These are phyloP conservation scores for Candida palmyrensis DNA, from an alignment of 805 yeast genomes.

Conservation along the genomic window DNA sequence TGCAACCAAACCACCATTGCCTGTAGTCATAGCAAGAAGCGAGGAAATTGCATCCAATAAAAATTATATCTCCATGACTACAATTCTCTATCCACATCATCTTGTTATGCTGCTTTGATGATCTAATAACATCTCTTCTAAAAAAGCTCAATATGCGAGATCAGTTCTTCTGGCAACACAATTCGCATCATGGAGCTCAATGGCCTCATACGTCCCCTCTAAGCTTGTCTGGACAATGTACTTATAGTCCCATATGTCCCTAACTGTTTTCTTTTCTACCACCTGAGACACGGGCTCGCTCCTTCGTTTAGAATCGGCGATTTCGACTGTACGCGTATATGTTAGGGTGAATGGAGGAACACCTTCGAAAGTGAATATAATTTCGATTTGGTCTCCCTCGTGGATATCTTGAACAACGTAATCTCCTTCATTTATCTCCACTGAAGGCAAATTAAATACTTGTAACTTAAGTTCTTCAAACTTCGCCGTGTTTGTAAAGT, in stretches of 20 bases:
- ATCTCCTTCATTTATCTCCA: constrained; percentile 79
- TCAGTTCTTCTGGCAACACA: constrained; percentile 40
- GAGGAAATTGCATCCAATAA: too few species aligned
- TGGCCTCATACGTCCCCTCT: constrained; percentile 93
- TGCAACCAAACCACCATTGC: too few species aligned
- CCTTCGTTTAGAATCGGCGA: constrained; percentile 12
- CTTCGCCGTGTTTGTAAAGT: constrained; percentile 39
- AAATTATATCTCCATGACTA: too few species aligned
- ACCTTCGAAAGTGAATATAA: constrained; percentile 77
- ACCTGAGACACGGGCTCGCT: constrained; percentile 20
- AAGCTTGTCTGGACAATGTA: constrained; percentile 71
- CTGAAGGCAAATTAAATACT: constrained; percentile 59
- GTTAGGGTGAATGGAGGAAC: constrained; percentile 87
- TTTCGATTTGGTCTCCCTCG: constrained; percentile 91
- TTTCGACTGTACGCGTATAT: constrained; percentile 67
- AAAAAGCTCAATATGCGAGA: not conserved
- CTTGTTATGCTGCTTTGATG: too few species aligned
- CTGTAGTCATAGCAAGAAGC: too few species aligned
- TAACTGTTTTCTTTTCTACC: constrained; percentile 55
- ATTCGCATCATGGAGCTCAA: constrained; percentile 79
- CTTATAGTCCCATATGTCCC: constrained; percentile 65
- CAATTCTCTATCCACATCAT: too few species aligned
- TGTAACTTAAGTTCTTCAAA: constrained; percentile 23
- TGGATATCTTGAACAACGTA: constrained; percentile 75
- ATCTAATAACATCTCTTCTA: too few species aligned